phyloP scores from a whole-genome alignment of 1,284 basidiomycete species.

The Exsudoporus floridanus region DNA sequence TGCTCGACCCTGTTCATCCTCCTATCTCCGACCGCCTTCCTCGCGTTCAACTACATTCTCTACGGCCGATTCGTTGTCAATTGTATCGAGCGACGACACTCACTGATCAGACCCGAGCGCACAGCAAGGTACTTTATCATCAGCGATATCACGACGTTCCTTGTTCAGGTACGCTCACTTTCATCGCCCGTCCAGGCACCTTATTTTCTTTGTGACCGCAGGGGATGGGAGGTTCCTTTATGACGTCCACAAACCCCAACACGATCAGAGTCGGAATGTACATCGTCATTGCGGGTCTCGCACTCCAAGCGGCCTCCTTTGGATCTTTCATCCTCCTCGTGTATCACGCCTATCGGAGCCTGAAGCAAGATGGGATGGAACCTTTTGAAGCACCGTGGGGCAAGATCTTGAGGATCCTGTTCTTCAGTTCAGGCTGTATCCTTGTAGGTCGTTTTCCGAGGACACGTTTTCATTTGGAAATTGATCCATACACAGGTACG shows the following conservation, averaged over 20 bases:
- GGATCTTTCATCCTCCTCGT: conserved; percentile 24
- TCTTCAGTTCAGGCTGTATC: conserved; percentile 27
- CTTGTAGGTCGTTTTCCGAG: conserved; percentile 13
- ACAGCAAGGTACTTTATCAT: conserved; percentile 24
- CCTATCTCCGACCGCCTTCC: conserved; percentile 24
- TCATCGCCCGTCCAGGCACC: too few relatives aligned
- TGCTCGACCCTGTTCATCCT: conserved; percentile 20
- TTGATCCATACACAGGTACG: conserved; percentile 12
- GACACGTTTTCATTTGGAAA: too few relatives aligned
- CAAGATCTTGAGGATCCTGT: conserved; percentile 19
- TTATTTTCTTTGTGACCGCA: not conserved
- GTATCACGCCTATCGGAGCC: conserved; percentile 8
- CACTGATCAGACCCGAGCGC: conserved; percentile 25
- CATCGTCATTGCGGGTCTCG: conserved; percentile 26
- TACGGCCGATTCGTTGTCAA: conserved; percentile 27
- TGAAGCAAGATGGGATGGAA: conserved; percentile 9
- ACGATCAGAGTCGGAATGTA: conserved; percentile 12
- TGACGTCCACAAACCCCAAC: conserved; percentile 10
- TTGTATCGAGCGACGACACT: conserved; percentile 22
- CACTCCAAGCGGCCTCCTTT: conserved; percentile 28
- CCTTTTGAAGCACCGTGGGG: conserved; percentile 22
- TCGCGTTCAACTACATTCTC: conserved; percentile 37
- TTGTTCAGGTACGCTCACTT: conserved; percentile 37
- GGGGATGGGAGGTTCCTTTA: conserved; percentile 16
- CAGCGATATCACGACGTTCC: conserved; percentile 41